phyloP scores from a whole-genome alignment of 2,329 filamentous ascomycete species.

The Raffaelea albimanens region DNA sequence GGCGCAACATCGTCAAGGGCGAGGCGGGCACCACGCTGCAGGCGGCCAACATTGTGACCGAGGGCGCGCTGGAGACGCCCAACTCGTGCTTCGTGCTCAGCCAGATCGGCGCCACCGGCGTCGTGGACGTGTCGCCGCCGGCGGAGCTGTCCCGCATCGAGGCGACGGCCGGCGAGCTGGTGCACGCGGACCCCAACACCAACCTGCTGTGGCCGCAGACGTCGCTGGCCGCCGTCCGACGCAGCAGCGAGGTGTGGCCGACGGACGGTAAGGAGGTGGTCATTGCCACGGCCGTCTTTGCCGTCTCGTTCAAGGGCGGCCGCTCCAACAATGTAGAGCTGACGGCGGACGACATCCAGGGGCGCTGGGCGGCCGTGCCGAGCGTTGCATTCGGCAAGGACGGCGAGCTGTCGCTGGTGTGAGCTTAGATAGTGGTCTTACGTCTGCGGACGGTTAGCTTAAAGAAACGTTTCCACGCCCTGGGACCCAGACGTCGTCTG shows the following conservation, averaged over 20 bases:
- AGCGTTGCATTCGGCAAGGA: neutral
- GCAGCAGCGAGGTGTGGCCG: neutral
- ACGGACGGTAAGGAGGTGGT: neutral
- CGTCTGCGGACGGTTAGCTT: no score
- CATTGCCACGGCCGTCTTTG: neutral
- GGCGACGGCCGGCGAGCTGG: neutral
- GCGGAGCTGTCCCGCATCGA: neutral
- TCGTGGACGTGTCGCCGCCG: neutral
- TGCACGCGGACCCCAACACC: neutral
- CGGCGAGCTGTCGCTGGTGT: neutral
- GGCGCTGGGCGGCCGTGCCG: neutral
- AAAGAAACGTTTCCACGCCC: no score
- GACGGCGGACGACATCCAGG: neutral
- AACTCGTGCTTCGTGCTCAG: neutral
- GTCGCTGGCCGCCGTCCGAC: neutral
- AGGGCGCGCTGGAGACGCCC: neutral
- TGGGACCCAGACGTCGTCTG: no score
- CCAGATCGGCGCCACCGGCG: neutral
- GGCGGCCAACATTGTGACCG: neutral
- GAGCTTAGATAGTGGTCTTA: no score
- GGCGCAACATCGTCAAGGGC: neutral
- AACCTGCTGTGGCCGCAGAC: neutral
- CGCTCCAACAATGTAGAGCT: neutral
- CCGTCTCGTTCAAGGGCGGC: neutral
- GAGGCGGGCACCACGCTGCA: neutral